Percentiles rank a stretch among this genome's conserved stretches.
Conservation (phyloP, 2,329 filamentous ascomycete genomes). For the Cordyceps tenuipes region DNA sequence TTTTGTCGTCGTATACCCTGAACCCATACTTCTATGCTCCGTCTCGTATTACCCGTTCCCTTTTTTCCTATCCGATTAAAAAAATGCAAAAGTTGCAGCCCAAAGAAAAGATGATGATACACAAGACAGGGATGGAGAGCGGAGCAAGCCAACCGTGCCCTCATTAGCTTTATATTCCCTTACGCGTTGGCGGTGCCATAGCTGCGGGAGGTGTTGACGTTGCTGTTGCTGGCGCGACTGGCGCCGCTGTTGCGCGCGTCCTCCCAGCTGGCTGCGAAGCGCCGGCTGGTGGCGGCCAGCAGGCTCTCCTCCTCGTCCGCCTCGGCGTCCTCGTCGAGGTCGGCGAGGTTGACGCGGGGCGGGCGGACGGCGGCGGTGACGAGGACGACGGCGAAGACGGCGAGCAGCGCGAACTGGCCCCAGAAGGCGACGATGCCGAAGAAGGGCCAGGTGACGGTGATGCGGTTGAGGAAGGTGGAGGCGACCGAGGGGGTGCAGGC, state of each 20-base stretch:
- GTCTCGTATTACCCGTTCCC: not conserved
- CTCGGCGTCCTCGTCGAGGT: constrained; percentile 82
- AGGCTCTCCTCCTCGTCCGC: constrained; percentile 91
- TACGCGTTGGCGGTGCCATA: constrained; percentile 1
- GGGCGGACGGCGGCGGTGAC: constrained; percentile 71
- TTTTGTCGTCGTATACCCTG: not conserved
- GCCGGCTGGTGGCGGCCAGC: constrained; percentile 70
- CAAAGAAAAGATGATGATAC: not conserved
- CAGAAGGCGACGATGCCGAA: constrained; percentile 92
- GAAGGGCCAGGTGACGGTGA: constrained; percentile 90
- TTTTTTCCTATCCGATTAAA: not conserved
- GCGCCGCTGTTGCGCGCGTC: constrained; percentile 58
- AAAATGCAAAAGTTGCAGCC: not conserved
- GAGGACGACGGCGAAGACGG: constrained; percentile 74
- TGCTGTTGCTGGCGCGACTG: constrained; percentile 12
- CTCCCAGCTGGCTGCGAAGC: constrained; percentile 82
- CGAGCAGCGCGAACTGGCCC: constrained; percentile 89
- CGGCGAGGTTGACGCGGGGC: constrained; percentile 65
- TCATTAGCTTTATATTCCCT: not conserved
- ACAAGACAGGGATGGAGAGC: not conserved
- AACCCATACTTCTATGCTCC: not conserved
- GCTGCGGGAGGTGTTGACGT: constrained; percentile 3
- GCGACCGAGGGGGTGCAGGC: constrained; percentile 89
- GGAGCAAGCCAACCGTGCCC: not conserved
- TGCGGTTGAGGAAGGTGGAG: constrained; percentile 85